These are phyloP conservation scores for Penicillium paxilli DNA, from an alignment of 495 filamentous ascomycete species.

Conservation along the genomic window DNA sequence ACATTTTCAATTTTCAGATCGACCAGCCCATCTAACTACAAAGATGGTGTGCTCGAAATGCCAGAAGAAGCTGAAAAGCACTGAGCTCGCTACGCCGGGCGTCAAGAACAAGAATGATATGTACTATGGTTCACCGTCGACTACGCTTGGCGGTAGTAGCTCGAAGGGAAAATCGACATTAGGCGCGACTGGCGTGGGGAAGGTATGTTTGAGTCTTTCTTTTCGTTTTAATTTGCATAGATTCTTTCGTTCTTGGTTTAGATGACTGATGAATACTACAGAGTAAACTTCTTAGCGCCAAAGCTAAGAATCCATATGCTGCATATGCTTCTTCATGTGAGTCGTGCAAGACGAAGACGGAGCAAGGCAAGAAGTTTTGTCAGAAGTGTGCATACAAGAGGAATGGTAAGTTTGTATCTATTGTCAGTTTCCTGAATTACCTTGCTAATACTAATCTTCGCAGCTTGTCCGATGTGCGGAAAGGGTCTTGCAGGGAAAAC, in stretches of 20 bases:
- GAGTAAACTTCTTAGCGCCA: conserved; percentile 68
- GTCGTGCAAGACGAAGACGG: conserved; percentile 64
- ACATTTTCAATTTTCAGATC: too few species aligned
- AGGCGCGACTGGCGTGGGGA: conserved; percentile 39
- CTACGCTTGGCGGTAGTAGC: conserved; percentile 56
- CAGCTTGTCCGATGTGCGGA: conserved; percentile 68
- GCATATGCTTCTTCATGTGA: conserved; percentile 63
- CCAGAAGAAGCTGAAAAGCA: conserved; percentile 59
- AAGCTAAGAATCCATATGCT: conserved; percentile 69
- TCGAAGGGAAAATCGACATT: conserved; percentile 48
- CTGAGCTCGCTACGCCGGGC: conserved; percentile 64
- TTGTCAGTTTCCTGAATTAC: background rate
- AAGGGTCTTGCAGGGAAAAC: conserved; percentile 54
- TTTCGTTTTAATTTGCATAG: background rate
- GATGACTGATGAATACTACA: conserved; percentile 21
- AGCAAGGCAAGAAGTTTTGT: conserved; percentile 62
- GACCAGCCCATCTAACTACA: too few species aligned
- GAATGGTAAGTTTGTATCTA: conserved; percentile 50
- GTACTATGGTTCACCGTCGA: conserved; percentile 67
- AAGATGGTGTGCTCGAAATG: conserved; percentile 73
- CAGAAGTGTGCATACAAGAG: conserved; percentile 67
- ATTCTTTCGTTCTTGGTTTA: background rate
- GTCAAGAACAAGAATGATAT: conserved; percentile 73
- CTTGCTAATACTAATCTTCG: conserved; percentile 16
- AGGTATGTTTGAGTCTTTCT: conserved; percentile 22